Evolutionary conservation across 495 filamentous ascomycete species (phyloP).

Genomic region (Cercophora scortea): DNA sequence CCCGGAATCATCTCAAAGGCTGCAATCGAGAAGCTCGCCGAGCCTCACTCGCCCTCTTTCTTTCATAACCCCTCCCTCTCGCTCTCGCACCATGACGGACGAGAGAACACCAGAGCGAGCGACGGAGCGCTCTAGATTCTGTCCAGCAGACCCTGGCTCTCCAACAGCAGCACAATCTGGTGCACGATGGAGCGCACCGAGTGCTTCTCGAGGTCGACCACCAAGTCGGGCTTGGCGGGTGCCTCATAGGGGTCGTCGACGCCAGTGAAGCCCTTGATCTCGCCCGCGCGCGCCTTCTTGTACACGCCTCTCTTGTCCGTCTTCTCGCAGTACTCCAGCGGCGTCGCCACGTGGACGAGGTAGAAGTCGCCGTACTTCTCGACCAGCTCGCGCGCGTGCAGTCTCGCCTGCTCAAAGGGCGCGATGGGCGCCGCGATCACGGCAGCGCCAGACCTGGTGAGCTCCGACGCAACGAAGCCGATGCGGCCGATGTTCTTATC

Average conservation of each 20-base stretch:
- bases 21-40: no score
- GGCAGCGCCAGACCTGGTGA: slow-evolving; percentile 85
- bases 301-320: slow-evolving; percentile 94
- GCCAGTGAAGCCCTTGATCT: slow-evolving; percentile 98
- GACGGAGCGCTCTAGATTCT: slow-evolving; percentile 26
- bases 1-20: no score
- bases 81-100: no score
- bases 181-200: slow-evolving; percentile 89
- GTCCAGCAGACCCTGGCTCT: slow-evolving; percentile 79
- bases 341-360: slow-evolving; percentile 90
- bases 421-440: slow-evolving; percentile 98
- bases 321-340: slow-evolving; percentile 85
- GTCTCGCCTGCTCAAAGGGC: slow-evolving; percentile 72
- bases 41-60: neutral
- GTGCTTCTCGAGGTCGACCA: slow-evolving; percentile 77
- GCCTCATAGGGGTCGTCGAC: slow-evolving; percentile 96
- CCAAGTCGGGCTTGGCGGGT: slow-evolving; percentile 73
- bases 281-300: slow-evolving; percentile 69
- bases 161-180: slow-evolving; percentile 89
- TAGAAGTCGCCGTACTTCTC: slow-evolving; percentile 86
- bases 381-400: slow-evolving; percentile 72
- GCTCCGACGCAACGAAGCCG: slow-evolving; percentile 89
- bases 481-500: slow-evolving; percentile 95
- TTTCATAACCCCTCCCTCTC: neutral
- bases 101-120: neutral